A percentile compares a stretch with the other conserved stretches of the same genome.
Conservation (phyloP, 2,329 filamentous ascomycete species). For the Purpureocillium takamizusanense region DNA sequence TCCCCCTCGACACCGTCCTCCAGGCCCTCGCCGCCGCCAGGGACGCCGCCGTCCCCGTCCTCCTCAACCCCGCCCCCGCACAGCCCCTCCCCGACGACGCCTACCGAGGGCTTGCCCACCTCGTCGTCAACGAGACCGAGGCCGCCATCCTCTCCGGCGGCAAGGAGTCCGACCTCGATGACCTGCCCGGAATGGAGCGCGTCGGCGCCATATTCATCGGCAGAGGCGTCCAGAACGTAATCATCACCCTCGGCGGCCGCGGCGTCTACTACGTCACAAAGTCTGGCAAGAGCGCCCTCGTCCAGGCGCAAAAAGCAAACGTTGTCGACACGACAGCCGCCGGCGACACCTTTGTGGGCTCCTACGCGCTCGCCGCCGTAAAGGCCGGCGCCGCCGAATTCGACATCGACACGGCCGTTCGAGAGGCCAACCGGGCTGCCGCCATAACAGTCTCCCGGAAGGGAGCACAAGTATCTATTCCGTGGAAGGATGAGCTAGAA, state of each 20-base stretch:
- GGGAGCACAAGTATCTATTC: conserved; percentile 34
- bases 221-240: conserved; percentile 64
- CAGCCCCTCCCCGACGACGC: conserved; percentile 55
- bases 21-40: conserved; percentile 46
- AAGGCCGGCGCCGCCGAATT: conserved; percentile 28
- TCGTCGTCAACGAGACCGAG: conserved; percentile 89
- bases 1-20: conserved; percentile 57
- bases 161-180: conserved; percentile 38
- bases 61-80: conserved; percentile 82
- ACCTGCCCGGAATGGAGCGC: conserved; percentile 29
- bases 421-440: conserved; percentile 42
- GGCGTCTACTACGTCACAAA: conserved; percentile 61
- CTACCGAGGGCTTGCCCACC: conserved; percentile 61
- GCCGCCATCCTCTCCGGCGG: conserved; percentile 61
- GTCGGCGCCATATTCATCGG: conserved; percentile 54
- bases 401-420: conserved; percentile 46
- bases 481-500: conserved; percentile 32
- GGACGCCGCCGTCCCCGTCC: conserved; percentile 44
- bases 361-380: conserved; percentile 69
- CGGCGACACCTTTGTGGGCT: conserved; percentile 89
- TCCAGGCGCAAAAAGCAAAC: conserved; percentile 57
- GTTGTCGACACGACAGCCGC: conserved; percentile 93
- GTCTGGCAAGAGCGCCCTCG: conserved; percentile 31
- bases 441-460: conserved; percentile 31
- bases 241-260: conserved; percentile 75